Conservation (phyloP, 2,329 filamentous ascomycete genomes). For the Exophiala sp. region DNA sequence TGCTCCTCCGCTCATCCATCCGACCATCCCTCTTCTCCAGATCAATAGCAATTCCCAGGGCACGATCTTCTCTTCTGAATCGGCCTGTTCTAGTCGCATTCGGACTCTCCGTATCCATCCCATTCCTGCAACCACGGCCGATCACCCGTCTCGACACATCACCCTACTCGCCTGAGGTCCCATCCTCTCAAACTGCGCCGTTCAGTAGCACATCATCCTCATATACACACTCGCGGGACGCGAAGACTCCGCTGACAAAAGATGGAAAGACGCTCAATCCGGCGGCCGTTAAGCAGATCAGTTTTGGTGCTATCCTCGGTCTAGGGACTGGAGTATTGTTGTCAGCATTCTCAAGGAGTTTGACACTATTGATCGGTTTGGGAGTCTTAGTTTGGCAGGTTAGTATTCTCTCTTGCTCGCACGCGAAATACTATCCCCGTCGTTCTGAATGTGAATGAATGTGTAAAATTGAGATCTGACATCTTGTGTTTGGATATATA, state of each 20-base stretch:
- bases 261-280: constrained; percentile 26
- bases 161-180: constrained; percentile 9
- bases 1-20: constrained; percentile 23
- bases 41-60: constrained; percentile 4
- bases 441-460: no score
- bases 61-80: constrained; percentile 11
- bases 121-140: constrained; percentile 20
- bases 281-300: constrained; percentile 39
- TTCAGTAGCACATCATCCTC: constrained; percentile 18
- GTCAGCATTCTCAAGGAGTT: constrained; percentile 40
- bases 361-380: constrained; percentile 42
- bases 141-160: constrained; percentile 20
- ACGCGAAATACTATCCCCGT: no score
- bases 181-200: constrained; percentile 5
- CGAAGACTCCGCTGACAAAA: constrained; percentile 24
- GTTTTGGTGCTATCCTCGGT: constrained; percentile 42
- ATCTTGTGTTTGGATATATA: constrained; percentile 25
- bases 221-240: constrained; percentile 24
- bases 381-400: constrained; percentile 43
- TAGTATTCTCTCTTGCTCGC: no score
- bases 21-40: constrained; percentile 15
- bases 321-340: constrained; percentile 40
- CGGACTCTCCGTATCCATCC: constrained; percentile 22
- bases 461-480: no score
- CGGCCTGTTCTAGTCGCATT: constrained; percentile 23